Evolutionary conservation across 352 stramenopile species (phyloP).

Genomic region (Blastocystis sp.): DNA sequence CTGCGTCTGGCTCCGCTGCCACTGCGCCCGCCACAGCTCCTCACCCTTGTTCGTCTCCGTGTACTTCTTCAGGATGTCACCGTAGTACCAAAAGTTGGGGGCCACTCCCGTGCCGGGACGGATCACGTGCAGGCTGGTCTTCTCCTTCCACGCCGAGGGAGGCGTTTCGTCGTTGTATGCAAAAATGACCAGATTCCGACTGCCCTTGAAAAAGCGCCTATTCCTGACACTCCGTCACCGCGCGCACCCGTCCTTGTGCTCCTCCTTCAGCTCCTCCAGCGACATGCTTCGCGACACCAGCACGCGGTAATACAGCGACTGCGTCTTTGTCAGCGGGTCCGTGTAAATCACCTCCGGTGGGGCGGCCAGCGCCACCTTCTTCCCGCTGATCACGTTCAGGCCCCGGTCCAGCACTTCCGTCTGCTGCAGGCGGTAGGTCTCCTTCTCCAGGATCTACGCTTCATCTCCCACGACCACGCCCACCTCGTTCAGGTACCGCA

Average conservation of each 20-base stretch:
- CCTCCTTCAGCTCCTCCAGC: constrained; percentile 16
- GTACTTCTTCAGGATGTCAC: constrained; percentile 45
- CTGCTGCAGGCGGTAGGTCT: constrained; percentile 26
- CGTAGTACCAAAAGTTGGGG: constrained; percentile 19
- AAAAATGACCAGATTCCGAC: constrained; percentile 7
- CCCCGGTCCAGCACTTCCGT: constrained; percentile 46
- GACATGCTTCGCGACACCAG: constrained; percentile 6
- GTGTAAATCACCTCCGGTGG: constrained; percentile 23
- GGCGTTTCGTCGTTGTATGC: constrained; percentile 3
- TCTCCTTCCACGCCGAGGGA: constrained; percentile 11
- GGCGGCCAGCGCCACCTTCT: background rate
- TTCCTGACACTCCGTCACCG: too few relatives aligned
- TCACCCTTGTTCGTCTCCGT: background rate
- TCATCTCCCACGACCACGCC: background rate
- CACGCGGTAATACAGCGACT: constrained; percentile 6
- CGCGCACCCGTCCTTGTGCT: constrained; percentile 22
- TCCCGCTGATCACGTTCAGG: constrained; percentile 43
- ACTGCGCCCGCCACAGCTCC: constrained; percentile 21
- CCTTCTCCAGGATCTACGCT: constrained; percentile 46
- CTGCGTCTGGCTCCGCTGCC: background rate
- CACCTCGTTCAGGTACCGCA: constrained; percentile 36
- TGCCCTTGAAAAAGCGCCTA: constrained; percentile 37
- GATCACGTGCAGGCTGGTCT: constrained; percentile 44
- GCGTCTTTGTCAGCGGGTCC: constrained; percentile 12
- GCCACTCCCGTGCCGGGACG: background rate